Evolutionary conservation across 257 asterid genomes (phyloP), one percentile per base, ranked within the genome.

Genomic region (Primulina huaijiensis): DNA sequence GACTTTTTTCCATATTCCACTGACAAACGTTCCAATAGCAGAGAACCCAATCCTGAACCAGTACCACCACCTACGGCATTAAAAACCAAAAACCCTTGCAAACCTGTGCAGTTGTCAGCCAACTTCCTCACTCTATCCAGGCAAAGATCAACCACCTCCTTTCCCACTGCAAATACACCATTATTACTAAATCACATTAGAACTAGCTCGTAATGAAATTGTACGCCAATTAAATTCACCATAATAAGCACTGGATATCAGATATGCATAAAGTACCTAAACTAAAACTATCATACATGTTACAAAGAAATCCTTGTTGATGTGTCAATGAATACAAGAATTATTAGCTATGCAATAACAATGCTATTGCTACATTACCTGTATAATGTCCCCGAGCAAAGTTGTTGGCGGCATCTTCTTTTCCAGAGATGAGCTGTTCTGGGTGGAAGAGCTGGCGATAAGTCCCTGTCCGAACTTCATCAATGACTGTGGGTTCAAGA

Each of bases 1-100:
- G 29, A 27, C 29, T 27, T 27, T 27, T 89, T 91, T n/a, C 95
- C 97, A 60, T 89, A 91, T 61, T 90, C 92, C 6, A 90, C 95
- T 1, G 95, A 90, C 76, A 89, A 79, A 58, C 96, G 93, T 76
- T 91, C 97, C 83, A 91, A 80, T 52, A 87, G 84, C 81, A 87
- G 81, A 7, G 97, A 91, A 65, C 97, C 97, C 81, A 89, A 78
- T 29, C 96, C 97, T 57, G 96, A 91, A 71, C 97, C 96, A 71
- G 97, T 91, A 76, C 97, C 95, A 73, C 96, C 97, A 76, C 96
- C 97, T 25, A 89, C 96, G 63, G 95, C 96, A 77, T 64, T 90
- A 77, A 90, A 90, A 30, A 91, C 95, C 84, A 91, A 76, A 74
- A 91, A 91, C 16, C 97, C 96, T 82, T 91, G 97, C 86, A 91